These are phyloP conservation scores for Corinectria fuckeliana DNA, from an alignment of 2,329 filamentous ascomycete genomes.

Conservation along the genomic window DNA sequence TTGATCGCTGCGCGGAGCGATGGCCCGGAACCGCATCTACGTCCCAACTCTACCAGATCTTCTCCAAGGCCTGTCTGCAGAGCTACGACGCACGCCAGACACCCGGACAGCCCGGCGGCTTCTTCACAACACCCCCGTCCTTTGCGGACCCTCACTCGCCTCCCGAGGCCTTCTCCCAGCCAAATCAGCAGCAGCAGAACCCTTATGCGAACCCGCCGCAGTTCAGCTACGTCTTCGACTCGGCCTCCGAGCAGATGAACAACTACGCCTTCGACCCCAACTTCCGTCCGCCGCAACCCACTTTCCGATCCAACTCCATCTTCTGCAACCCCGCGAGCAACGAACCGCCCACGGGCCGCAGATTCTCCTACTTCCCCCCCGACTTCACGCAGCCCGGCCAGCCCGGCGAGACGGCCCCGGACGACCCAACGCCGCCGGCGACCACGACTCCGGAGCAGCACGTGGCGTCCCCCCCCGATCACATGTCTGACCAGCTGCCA, in stretches of 20 bases:
- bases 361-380: constrained; percentile 70
- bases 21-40: constrained; percentile 93
- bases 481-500: constrained; percentile 46
- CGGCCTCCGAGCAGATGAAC: constrained; percentile 60
- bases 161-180: constrained; percentile 39
- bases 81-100: constrained; percentile 72
- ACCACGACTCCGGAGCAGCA: constrained; percentile 39
- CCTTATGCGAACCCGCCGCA: constrained; percentile 57
- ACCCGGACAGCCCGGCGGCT: constrained; percentile 36
- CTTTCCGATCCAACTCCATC: constrained; percentile 71
- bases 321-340: constrained; percentile 65
- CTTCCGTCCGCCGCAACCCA: constrained; percentile 54
- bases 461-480: constrained; percentile 39
- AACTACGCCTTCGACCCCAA: constrained; percentile 52
- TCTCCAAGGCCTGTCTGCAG: constrained; percentile 84
- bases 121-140: constrained; percentile 45
- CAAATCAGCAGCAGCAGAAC: constrained; percentile 40
- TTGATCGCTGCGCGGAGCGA: constrained; percentile 80
- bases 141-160: constrained; percentile 42
- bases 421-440: constrained; percentile 46
- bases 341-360: constrained; percentile 59
- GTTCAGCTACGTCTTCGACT: constrained; percentile 65
- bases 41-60: constrained; percentile 83
- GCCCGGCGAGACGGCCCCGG: constrained; percentile 40
- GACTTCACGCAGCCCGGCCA: constrained; percentile 51